Evolutionary conservation across 2,329 filamentous ascomycete species (phyloP).

Genomic region (Tolypocladium ovalisporum): DNA sequence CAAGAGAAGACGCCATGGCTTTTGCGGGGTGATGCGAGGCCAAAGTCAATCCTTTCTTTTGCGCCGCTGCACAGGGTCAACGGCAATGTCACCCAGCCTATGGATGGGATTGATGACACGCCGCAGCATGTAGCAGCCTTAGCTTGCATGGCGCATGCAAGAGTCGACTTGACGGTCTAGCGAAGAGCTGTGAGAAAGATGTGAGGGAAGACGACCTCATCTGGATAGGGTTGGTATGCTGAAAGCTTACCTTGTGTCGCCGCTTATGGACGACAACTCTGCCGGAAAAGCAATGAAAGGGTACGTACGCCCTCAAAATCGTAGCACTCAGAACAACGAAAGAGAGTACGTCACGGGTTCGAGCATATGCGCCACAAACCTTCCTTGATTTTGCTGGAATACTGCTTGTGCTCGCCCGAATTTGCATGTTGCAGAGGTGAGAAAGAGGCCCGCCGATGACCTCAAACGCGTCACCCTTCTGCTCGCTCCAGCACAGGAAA

Average conservation of each 20-base stretch:
- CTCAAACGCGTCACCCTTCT: not conserved
- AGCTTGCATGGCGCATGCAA: not conserved
- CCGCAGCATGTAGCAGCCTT: not conserved
- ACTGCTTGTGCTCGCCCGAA: no score
- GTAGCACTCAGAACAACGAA: no score
- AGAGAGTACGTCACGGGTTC: not conserved
- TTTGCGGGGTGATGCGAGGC: not conserved
- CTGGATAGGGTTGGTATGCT: not conserved
- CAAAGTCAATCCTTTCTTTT: not conserved
- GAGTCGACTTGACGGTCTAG: not conserved
- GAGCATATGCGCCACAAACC: not conserved
- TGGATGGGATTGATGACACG: not conserved
- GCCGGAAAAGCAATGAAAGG: constrained; percentile 1
- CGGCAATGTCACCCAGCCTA: not conserved
- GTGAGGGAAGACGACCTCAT: not conserved
- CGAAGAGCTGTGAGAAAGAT: not conserved
- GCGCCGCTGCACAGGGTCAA: not conserved
- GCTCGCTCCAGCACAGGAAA: not conserved
- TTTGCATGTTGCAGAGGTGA: no score
- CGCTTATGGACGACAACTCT: not conserved
- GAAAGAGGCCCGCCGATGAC: not conserved
- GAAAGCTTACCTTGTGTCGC: not conserved
- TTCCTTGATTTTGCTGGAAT: not conserved
- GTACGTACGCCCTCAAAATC: no score
- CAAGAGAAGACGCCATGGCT: not conserved